phyloP scores from a whole-genome alignment of 495 filamentous ascomycete genomes.

The Aspergillus saccharolyticus region DNA sequence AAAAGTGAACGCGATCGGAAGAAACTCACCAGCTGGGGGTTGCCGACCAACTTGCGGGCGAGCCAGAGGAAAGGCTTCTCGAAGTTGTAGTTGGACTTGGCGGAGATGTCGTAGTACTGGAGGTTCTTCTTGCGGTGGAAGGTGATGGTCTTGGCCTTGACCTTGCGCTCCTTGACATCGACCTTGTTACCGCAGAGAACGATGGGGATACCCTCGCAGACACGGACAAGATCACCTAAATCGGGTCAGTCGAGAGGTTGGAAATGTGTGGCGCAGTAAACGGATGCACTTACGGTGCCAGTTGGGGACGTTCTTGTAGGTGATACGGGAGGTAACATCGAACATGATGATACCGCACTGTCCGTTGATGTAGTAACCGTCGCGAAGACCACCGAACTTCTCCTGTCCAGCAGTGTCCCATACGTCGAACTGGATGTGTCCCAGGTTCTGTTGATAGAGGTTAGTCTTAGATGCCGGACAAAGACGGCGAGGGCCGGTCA shows the following conservation, averaged over 20 bases:
- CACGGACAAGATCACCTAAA: slow-evolving; percentile 93
- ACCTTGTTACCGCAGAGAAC: slow-evolving; percentile 99
- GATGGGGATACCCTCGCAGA: slow-evolving; percentile 99
- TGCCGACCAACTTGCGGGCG: slow-evolving; percentile 95
- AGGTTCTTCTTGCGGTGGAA: slow-evolving; percentile 99
- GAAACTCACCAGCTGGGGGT: slow-evolving; percentile 72
- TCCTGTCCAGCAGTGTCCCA: slow-evolving; percentile 99
- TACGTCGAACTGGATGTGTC: slow-evolving; percentile 96
- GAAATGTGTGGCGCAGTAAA: neutral
- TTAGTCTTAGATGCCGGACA: slow-evolving; percentile 33
- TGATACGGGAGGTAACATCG: slow-evolving; percentile 99
- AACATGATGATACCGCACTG: slow-evolving; percentile 99
- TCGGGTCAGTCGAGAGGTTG: slow-evolving; percentile 13
- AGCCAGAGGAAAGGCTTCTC: slow-evolving; percentile 99
- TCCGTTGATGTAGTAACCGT: slow-evolving; percentile 99
- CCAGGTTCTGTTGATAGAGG: slow-evolving; percentile 67
- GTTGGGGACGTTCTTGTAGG: slow-evolving; percentile 99
- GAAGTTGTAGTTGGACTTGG: slow-evolving; percentile 99
- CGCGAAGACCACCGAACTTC: slow-evolving; percentile 99
- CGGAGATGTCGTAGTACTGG: slow-evolving; percentile 99
- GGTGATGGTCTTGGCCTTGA: slow-evolving; percentile 99
- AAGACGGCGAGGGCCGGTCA: slow-evolving; percentile 14
- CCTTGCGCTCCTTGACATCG: slow-evolving; percentile 99
- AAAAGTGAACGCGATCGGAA: neutral
- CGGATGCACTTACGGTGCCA: slow-evolving; percentile 87